These are phyloP conservation scores for Auricularia sp. DNA, from an alignment of 768 basidiomycete genomes.

Conservation along the genomic window DNA sequence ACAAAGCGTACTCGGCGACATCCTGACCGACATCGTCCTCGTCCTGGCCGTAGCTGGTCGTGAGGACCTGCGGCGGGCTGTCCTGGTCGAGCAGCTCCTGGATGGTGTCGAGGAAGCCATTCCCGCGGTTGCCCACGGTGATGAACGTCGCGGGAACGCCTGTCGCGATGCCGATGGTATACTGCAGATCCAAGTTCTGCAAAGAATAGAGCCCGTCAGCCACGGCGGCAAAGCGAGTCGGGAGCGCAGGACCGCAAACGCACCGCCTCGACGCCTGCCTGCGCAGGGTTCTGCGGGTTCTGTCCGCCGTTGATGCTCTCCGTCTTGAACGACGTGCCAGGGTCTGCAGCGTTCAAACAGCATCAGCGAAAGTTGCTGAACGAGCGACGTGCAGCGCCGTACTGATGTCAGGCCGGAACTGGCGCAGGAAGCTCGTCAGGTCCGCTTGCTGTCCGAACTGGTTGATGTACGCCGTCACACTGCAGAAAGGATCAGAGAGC, in stretches of 20 bases:
- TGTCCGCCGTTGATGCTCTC: conserved; percentile 8
- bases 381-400: neutral
- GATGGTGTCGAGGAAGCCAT: conserved; percentile 20
- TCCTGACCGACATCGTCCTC: conserved; percentile 14
- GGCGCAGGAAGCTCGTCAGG: conserved; percentile 8
- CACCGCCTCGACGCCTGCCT: conserved; percentile 11
- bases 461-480: conserved; percentile 24
- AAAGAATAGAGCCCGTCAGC: neutral
- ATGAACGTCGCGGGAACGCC: conserved; percentile 21
- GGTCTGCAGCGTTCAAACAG: conserved; percentile 1
- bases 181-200: conserved; percentile 28
- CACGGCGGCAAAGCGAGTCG: too few species aligned
- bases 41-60: conserved; percentile 22
- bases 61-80: conserved; percentile 16
- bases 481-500: neutral
- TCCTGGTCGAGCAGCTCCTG: conserved; percentile 17
- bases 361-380: conserved; percentile 11
- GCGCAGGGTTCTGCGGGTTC: conserved; percentile 6
- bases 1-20: conserved; percentile 12
- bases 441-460: conserved; percentile 24
- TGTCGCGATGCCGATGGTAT: conserved; percentile 26
- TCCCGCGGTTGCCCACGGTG: conserved; percentile 17
- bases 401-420: conserved; percentile 10
- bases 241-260: neutral
- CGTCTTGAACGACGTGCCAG: conserved; percentile 7